phyloP scores from a whole-genome alignment of 2,329 filamentous ascomycete species.

The Phyllosticta citrichinensis region DNA sequence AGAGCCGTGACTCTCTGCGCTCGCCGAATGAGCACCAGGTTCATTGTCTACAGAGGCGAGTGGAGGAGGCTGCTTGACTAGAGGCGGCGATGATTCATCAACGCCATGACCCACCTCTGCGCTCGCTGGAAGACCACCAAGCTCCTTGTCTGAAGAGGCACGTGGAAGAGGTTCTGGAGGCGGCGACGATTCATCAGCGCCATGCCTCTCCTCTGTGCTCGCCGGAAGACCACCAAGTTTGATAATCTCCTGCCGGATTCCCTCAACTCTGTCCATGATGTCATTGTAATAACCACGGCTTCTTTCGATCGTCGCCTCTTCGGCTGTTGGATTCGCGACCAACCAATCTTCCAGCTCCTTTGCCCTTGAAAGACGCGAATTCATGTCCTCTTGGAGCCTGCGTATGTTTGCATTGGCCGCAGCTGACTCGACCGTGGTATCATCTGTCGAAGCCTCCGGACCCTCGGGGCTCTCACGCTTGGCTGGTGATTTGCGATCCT shows the following conservation, averaged over 20 bases:
- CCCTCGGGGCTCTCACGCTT: neutral
- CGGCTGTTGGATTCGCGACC: neutral
- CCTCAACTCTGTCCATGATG: neutral
- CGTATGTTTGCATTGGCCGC: neutral
- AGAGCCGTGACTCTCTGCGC: too few relatives aligned
- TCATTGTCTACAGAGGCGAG: neutral
- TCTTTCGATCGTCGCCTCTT: neutral
- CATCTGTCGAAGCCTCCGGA: neutral
- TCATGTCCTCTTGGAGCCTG: neutral
- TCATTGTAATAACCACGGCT: neutral
- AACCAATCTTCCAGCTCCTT: neutral
- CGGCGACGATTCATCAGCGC: too few relatives aligned
- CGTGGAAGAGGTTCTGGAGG: too few relatives aligned
- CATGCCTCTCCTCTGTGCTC: neutral
- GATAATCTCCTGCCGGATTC: neutral
- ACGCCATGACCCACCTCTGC: too few relatives aligned
- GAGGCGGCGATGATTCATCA: too few relatives aligned
- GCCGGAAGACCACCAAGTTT: neutral
- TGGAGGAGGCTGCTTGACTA: too few relatives aligned
- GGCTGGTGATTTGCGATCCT: neutral
- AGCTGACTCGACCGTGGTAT: too few relatives aligned
- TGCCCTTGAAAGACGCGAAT: neutral
- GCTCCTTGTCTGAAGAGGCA: too few relatives aligned
- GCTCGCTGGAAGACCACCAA: too few relatives aligned
- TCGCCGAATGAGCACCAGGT: neutral